These are phyloP conservation scores for Eucalyptus melliodora DNA, from an alignment of 345 rosid species.

Conservation along the genomic window DNA sequence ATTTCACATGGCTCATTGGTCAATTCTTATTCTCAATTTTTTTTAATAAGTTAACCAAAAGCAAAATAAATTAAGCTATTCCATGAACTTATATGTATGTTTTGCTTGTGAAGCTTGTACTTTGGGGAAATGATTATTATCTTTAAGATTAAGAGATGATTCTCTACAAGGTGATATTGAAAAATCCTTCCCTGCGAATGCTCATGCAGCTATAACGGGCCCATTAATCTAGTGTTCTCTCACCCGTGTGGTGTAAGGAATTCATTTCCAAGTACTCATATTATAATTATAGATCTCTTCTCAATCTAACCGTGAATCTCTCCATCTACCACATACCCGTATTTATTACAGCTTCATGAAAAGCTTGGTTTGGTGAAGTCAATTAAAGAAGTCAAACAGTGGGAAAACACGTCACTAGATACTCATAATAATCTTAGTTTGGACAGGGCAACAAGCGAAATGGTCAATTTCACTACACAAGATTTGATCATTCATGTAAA, in stretches of 20 bases:
- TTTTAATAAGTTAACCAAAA: neutral
- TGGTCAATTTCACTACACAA: neutral
- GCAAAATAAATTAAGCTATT: neutral
- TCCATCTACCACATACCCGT: neutral
- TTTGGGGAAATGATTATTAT: neutral
- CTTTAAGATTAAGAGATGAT: neutral
- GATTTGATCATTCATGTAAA: neutral
- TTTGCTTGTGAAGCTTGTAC: neutral
- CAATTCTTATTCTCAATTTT: neutral
- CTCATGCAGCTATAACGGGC: neutral
- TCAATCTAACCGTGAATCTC: neutral
- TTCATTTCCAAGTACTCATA: too few relatives aligned
- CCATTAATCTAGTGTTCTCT: too few relatives aligned
- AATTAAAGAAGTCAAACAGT: accelerated
- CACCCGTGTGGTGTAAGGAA: neutral
- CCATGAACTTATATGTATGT: neutral
- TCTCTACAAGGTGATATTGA: neutral
- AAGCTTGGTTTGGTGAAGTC: neutral
- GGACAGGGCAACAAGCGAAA: neutral
- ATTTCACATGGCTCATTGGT: neutral
- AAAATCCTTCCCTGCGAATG: neutral
- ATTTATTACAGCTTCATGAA: neutral
- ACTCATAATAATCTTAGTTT: neutral
- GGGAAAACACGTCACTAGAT: neutral
- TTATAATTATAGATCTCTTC: neutral